Percentiles rank a stretch among this genome's conserved stretches.
Evolutionary conservation across 306 rosid species (phyloP).

Genomic region (Calophaca sinica): DNA sequence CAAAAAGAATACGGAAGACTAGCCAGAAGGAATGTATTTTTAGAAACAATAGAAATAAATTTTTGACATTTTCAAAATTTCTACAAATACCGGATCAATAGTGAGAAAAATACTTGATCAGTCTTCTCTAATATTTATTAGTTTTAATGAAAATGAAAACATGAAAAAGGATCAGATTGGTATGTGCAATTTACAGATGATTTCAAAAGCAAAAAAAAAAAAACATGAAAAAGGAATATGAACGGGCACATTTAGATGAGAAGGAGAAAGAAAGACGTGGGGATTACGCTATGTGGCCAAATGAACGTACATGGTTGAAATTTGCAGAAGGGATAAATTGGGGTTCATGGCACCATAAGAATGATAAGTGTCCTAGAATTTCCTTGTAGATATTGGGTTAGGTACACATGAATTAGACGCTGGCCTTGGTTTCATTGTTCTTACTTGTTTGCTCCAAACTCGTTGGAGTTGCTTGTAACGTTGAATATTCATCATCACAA

Average conservation of each 20-base stretch:
- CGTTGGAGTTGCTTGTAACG: constrained; percentile 37
- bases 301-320: constrained; percentile 1
- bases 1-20: too few species aligned
- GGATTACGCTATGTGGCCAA: constrained; percentile 35
- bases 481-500: constrained; percentile 9
- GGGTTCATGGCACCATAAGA: neutral
- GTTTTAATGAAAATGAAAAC: too few species aligned
- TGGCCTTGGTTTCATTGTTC: constrained; percentile 1
- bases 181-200: too few species aligned
- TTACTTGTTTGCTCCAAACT: constrained; percentile 45
- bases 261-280: constrained; percentile 22
- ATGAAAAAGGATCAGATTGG: too few species aligned
- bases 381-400: constrained; percentile 44
- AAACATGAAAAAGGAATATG: too few species aligned
- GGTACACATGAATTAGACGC: constrained; percentile 44
- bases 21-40: too few species aligned
- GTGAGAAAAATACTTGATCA: too few species aligned
- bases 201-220: too few species aligned
- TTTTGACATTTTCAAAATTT: too few species aligned
- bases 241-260: neutral
- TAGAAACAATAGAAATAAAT: too few species aligned
- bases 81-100: too few species aligned
- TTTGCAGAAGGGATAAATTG: neutral
- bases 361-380: neutral
- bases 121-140: too few species aligned